These are phyloP conservation scores for Colletotrichum sansevieriae DNA, from an alignment of 2,329 filamentous ascomycete species.

Conservation along the genomic window DNA sequence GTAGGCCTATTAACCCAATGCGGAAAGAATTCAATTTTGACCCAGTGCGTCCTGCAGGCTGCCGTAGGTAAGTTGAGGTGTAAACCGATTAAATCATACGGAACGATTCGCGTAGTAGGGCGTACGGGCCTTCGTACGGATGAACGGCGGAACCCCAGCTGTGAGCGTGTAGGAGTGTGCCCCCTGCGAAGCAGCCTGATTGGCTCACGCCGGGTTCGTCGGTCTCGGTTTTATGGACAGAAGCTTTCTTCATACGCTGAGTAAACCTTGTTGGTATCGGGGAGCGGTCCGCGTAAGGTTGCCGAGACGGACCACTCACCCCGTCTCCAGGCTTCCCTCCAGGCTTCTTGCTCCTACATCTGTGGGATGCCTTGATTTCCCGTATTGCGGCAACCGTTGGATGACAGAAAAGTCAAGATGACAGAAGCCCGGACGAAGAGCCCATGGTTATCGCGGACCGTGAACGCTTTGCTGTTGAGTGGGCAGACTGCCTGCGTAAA, in stretches of 20 bases:
- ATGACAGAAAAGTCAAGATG: neutral
- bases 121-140: neutral
- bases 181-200: neutral
- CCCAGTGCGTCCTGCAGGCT: no score
- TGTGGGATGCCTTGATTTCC: no score
- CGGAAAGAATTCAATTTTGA: no score
- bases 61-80: no score
- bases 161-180: neutral
- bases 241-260: constrained; percentile 2
- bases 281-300: no score
- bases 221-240: neutral
- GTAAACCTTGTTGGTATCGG: neutral
- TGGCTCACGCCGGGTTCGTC: neutral
- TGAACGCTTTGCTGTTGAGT: neutral
- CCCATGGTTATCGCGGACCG: neutral
- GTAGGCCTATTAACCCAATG: no score
- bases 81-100: neutral
- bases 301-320: no score
- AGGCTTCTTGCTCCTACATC: no score
- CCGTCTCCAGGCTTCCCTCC: no score
- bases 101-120: neutral
- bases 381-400: neutral
- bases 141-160: neutral
- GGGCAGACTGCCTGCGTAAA: neutral
- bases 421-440: neutral